Evolutionary conservation across 2,329 filamentous ascomycete species (phyloP).

Genomic region (Ilyonectria sp.): DNA sequence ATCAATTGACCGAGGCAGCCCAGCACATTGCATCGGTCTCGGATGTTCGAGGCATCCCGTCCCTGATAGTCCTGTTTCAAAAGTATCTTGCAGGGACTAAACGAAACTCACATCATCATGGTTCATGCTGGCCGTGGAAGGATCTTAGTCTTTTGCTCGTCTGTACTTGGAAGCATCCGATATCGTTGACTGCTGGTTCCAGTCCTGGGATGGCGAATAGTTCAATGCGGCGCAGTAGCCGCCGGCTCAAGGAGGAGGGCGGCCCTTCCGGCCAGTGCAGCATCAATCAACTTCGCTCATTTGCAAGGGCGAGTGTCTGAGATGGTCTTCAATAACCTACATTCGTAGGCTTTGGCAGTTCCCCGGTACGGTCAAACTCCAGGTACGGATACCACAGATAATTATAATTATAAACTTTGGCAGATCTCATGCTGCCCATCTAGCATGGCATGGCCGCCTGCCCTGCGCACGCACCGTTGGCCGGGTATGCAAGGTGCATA

Average conservation of each 20-base stretch:
- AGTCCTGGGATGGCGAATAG: not conserved
- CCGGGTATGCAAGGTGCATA: conserved; percentile 49
- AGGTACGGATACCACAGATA: conserved; percentile 24
- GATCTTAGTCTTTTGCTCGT: not conserved
- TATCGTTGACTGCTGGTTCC: not conserved
- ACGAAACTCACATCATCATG: conserved; percentile 5
- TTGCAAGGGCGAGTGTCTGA: not conserved
- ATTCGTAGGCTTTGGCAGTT: conserved; percentile 18
- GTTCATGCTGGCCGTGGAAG: not conserved
- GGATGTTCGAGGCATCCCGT: not conserved
- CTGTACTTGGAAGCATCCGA: not conserved
- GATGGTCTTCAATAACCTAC: conserved; percentile 3
- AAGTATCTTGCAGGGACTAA: conserved; percentile 1
- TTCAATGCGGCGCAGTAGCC: conserved; percentile 3
- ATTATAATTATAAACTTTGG: conserved; percentile 35
- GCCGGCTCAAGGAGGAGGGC: not conserved
- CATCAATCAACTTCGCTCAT: not conserved
- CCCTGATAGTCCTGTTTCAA: conserved; percentile 8
- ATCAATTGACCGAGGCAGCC: conserved; percentile 13
- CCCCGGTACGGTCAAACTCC: conserved; percentile 24
- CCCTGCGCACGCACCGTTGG: conserved; percentile 43
- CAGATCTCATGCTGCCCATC: conserved; percentile 47
- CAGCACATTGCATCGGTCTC: conserved; percentile 15
- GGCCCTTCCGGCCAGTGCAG: not conserved
- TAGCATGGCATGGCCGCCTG: conserved; percentile 40